A percentile compares a stretch with the other conserved stretches of the same genome.
These are phyloP conservation scores for Psidium guajava DNA, from an alignment of 345 rosid species.

Conservation along the genomic window DNA sequence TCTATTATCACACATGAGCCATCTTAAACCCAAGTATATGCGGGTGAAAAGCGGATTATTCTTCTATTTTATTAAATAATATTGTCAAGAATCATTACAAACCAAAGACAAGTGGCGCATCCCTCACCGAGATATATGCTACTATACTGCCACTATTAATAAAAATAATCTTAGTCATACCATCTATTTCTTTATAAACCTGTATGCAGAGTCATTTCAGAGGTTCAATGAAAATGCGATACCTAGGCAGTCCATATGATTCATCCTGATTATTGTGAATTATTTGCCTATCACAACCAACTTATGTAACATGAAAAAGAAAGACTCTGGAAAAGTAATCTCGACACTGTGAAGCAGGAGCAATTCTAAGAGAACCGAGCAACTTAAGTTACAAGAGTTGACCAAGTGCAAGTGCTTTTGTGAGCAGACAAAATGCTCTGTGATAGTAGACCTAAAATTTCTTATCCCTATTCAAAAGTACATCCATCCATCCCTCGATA, in stretches of 20 bases:
- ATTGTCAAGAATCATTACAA: not conserved
- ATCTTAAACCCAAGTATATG: not conserved
- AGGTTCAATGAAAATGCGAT: not conserved
- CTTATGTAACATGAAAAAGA: not conserved
- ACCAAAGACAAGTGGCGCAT: not conserved
- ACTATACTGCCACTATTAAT: not conserved
- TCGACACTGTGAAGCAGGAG: not conserved
- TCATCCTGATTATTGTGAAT: not conserved
- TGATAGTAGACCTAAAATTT: not conserved
- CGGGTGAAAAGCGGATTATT: not conserved
- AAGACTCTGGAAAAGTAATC: not conserved
- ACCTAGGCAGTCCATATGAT: not conserved
- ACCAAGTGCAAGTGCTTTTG: not conserved
- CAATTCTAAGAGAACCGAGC: not conserved
- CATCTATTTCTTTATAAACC: not conserved
- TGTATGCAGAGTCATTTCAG: not conserved
- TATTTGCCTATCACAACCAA: not conserved
- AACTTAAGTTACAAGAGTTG: not conserved
- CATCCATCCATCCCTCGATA: not conserved
- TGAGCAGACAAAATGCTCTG: not conserved
- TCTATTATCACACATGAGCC: not conserved
- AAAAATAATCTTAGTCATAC: not conserved
- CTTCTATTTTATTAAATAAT: not conserved
- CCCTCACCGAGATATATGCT: not conserved
- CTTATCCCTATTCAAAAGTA: not conserved